Evolutionary conservation across 495 filamentous ascomycete species (phyloP), one percentile per base, ranked within the genome.

Genomic region (Cenococcum geophilum): DNA sequence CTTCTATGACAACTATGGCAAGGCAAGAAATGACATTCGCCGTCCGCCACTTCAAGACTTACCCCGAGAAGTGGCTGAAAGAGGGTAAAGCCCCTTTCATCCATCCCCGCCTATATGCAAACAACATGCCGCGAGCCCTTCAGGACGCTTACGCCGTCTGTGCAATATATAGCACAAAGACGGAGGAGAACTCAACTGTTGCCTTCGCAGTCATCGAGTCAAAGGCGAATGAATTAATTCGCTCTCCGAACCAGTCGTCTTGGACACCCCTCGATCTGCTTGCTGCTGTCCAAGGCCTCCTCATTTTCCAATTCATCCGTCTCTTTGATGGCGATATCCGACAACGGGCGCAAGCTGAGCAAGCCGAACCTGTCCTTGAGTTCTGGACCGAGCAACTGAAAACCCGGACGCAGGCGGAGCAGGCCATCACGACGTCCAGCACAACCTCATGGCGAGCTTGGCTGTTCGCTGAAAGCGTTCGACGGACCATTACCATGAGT

Each of bases 291-390:
- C 79, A 82, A 60, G 75, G 78, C 0, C 68, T 83, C 32, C 64
- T 80, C 11, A 65, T 78, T 4, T 82, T 78, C 65, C 79, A 81
- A 58, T 75, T 83, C 50, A 80, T 85, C 60, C 74, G 78, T 11
- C 72, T 86, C 18, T 83, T 83, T 62, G 81, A 84, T 64, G 80
- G 78, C 27, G 78, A 83, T 64, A 76, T 83, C 51, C 74, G 77
- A 35, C 74, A 76, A 49, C 75, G 77, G 6, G 72, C 74, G 1
- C 65, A 76, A 22, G 77, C 80, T 20, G 80, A 82, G 56, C 50
- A 65, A 20, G 65, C 76, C 18, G 77, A 80, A 18, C 68, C 75
- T 0, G 73, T 74, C 20, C 70, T 84, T 11, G 65, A 71, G 36
- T 40, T 45, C 0, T 80, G 78, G 78, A 72, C 71, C 0, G 50